These are phyloP conservation scores for Silene noctiflora DNA, from an alignment of 179 eudicot genomes.

Conservation along the genomic window DNA sequence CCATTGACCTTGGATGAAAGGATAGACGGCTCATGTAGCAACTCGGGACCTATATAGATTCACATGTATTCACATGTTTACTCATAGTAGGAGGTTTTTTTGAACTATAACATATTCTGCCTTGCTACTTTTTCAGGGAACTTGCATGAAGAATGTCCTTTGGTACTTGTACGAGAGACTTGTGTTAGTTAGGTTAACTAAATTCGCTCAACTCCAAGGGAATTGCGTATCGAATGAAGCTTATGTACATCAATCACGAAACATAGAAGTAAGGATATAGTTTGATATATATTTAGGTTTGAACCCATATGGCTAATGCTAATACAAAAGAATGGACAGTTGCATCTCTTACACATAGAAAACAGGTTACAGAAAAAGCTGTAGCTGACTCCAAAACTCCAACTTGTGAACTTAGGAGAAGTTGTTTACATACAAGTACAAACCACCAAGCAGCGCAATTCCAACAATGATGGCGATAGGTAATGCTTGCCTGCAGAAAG, in stretches of 20 bases:
- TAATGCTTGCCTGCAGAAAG: conserved; percentile 60
- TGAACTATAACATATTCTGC: too few relatives aligned
- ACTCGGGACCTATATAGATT: too few relatives aligned
- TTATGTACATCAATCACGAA: background rate
- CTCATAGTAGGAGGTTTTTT: too few relatives aligned
- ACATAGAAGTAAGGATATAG: background rate
- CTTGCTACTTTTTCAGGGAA: background rate
- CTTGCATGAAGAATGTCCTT: background rate
- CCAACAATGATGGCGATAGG: conserved; percentile 79
- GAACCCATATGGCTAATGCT: conserved; percentile 9
- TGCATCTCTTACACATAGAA: conserved; percentile 13
- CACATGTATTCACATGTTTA: too few relatives aligned
- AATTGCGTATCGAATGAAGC: background rate
- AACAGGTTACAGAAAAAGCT: background rate
- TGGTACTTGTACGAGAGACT: background rate
- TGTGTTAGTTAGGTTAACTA: background rate
- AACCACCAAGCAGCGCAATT: conserved; percentile 55
- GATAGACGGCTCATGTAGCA: background rate
- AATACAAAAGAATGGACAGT: conserved; percentile 26
- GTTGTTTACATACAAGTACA: conserved; percentile 73
- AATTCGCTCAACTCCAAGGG: background rate
- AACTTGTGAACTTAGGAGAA: conserved; percentile 28
- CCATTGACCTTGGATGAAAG: background rate
- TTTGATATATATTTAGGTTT: conserved; percentile 3
- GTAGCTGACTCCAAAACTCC: conserved; percentile 10